phyloP scores from a whole-genome alignment of 2,329 filamentous ascomycete genomes.

The Pseudocercospora cruenta region DNA sequence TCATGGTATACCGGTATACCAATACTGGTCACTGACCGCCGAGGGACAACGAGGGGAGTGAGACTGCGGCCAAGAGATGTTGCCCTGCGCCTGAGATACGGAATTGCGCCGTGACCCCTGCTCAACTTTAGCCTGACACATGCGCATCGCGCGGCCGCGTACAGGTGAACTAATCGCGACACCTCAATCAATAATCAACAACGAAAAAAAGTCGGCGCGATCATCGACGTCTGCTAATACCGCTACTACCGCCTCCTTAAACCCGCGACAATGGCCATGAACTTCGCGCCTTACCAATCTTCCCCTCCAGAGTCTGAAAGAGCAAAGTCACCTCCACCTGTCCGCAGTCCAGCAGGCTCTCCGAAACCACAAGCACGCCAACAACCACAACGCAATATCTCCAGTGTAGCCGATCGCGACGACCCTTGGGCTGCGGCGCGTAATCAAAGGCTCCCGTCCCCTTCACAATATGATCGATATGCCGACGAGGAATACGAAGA shows the following conservation, averaged over 20 bases:
- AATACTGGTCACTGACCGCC: not conserved
- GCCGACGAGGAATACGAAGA: slow-evolving; percentile 33
- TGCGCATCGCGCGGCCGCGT: not conserved
- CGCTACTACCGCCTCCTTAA: slow-evolving; percentile 1
- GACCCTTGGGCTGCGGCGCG: slow-evolving; percentile 46
- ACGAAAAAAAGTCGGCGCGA: not conserved
- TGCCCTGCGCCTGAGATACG: not conserved
- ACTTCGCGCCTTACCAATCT: slow-evolving; percentile 97
- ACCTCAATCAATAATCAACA: not conserved
- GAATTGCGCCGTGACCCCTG: not conserved
- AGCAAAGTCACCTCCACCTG: slow-evolving; percentile 71
- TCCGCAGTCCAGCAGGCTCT: slow-evolving; percentile 61
- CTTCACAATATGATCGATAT: slow-evolving; percentile 37
- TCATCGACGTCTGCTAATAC: not conserved
- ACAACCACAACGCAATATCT: slow-evolving; percentile 34
- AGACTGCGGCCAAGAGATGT: not conserved
- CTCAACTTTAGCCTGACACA: not conserved
- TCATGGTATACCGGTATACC: slow-evolving; percentile 4
- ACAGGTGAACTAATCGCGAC: not conserved
- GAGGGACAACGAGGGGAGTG: not conserved
- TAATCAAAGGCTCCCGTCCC: slow-evolving; percentile 46
- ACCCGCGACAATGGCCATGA: slow-evolving; percentile 59
- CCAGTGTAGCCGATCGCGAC: slow-evolving; percentile 37
- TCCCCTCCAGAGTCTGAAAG: slow-evolving; percentile 83
- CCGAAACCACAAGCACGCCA: slow-evolving; percentile 41